These are phyloP conservation scores for Penicillium robsamsonii DNA, from an alignment of 495 filamentous ascomycete species.

Conservation along the genomic window DNA sequence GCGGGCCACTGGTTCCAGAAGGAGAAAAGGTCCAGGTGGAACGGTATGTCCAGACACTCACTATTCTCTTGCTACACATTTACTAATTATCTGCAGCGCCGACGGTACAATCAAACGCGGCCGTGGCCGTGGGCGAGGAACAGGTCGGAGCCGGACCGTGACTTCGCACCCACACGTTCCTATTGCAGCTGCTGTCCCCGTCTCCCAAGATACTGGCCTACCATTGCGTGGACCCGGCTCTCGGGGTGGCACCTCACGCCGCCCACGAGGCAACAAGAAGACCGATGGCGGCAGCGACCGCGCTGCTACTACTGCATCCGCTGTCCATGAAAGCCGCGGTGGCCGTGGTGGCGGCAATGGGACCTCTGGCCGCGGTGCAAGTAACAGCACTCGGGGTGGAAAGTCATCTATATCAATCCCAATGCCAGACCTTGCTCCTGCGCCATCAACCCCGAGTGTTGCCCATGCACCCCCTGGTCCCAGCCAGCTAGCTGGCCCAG, in stretches of 20 bases:
- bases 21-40: constrained; percentile 84
- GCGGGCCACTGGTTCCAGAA: constrained; percentile 79
- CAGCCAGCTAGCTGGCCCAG: constrained; percentile 29
- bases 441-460: constrained; percentile 25
- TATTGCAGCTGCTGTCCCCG: constrained; percentile 40
- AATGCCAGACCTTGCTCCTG: constrained; percentile 32
- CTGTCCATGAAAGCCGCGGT: constrained; percentile 27
- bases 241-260: constrained; percentile 76
- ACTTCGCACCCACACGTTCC: constrained; percentile 39
- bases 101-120: constrained; percentile 77
- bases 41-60: constrained; percentile 47
- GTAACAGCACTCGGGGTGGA: constrained; percentile 29
- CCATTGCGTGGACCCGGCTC: constrained; percentile 70
- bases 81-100: constrained; percentile 51
- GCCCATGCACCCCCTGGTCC: constrained; percentile 27
- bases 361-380: constrained; percentile 35
- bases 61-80: not conserved
- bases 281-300: constrained; percentile 54
- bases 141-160: constrained; percentile 46
- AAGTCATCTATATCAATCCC: constrained; percentile 24
- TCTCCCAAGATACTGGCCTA: constrained; percentile 47
- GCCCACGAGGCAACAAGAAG: constrained; percentile 78
- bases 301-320: constrained; percentile 17
- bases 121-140: constrained; percentile 67
- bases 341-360: constrained; percentile 31